These are phyloP conservation scores for Dorcoceras hygrometricum DNA, from an alignment of 257 asterid genomes.

Conservation along the genomic window DNA sequence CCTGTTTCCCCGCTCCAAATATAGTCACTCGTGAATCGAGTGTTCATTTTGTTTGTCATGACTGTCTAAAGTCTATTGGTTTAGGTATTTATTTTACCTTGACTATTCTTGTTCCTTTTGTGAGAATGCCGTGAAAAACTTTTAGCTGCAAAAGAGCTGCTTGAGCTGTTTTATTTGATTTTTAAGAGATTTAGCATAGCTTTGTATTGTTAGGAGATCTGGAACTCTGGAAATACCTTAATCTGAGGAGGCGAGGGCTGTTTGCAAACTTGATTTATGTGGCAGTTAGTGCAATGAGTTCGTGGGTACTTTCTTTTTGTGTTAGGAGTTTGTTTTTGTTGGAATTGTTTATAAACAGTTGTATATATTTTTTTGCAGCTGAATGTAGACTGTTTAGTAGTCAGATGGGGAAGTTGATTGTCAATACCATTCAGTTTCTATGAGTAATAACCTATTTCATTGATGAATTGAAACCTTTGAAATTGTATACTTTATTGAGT, in stretches of 20 bases:
- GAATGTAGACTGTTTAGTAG: not conserved
- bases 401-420: not conserved
- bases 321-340: not conserved
- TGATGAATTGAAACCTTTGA: not conserved
- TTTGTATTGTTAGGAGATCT: not conserved
- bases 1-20: conserved; percentile 1
- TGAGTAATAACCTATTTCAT: too few relatives aligned
- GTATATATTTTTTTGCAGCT: too few relatives aligned
- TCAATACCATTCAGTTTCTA: not conserved
- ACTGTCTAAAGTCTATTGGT: conserved; percentile 13
- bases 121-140: conserved; percentile 17
- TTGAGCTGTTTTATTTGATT: not conserved
- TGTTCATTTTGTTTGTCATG: not conserved
- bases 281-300: conserved; percentile 11
- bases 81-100: conserved; percentile 17
- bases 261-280: conserved; percentile 21
- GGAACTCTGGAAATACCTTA: not conserved
- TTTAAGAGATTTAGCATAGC: not conserved
- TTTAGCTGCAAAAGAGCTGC: conserved; percentile 11
- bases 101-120: conserved; percentile 1
- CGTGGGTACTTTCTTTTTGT: not conserved
- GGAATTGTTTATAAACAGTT: not conserved
- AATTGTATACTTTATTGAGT: not conserved
- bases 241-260: conserved; percentile 13
- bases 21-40: not conserved